These are phyloP conservation scores for Skeletonema potamos DNA, from an alignment of 108 stramenopile species.

Conservation along the genomic window DNA sequence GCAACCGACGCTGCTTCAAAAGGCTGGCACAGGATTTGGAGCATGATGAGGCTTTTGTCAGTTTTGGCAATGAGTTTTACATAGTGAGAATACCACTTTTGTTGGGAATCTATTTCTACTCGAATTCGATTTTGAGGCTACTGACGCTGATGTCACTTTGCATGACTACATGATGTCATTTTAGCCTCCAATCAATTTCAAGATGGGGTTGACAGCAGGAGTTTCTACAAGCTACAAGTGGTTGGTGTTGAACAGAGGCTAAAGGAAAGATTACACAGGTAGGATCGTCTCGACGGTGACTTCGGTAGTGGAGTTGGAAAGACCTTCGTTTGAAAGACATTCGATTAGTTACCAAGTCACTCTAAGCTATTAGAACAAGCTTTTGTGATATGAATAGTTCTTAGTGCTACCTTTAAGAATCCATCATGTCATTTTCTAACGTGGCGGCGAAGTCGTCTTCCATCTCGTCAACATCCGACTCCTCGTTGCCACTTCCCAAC, in stretches of 20 bases:
- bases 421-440: slow-evolving; percentile 58
- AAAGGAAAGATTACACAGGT: background rate
- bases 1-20: slow-evolving; percentile 29
- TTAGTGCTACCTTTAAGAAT: background rate
- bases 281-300: background rate
- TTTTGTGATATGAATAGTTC: too few species aligned
- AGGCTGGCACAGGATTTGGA: slow-evolving; percentile 21
- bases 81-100: background rate
- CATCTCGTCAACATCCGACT: slow-evolving; percentile 45
- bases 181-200: background rate
- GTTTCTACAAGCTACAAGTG: background rate
- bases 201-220: background rate
- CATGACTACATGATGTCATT: background rate
- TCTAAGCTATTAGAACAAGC: slow-evolving; percentile 2
- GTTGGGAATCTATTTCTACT: background rate
- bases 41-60: background rate
- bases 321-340: background rate
- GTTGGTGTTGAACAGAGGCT: background rate
- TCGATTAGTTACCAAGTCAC: background rate
- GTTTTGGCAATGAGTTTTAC: slow-evolving; percentile 5
- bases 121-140: background rate
- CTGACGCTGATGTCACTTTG: background rate
- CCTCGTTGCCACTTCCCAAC: slow-evolving; percentile 21
- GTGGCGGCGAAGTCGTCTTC: slow-evolving; percentile 65
- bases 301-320: background rate